Evolutionary conservation across 352 stramenopile species (phyloP), one percentile per base, ranked within the genome.

Genomic region (Phytophthora ohioensis): DNA sequence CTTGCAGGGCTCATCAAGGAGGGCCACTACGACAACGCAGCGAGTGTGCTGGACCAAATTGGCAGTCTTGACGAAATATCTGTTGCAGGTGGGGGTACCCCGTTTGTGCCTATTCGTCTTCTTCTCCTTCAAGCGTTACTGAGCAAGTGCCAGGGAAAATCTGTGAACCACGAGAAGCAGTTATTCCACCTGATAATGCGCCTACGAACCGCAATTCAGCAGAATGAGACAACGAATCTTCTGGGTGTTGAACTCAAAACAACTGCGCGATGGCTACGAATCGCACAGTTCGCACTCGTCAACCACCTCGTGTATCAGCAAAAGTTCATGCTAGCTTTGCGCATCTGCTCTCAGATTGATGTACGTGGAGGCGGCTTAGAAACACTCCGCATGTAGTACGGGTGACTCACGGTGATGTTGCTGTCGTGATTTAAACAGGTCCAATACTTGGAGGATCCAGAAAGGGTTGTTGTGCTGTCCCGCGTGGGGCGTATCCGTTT

Each of bases 1-100:
- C 81, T 95, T 61, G 85, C 85, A 5, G 87, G 82, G 1, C 74
- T 93, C 4, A 93, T 93, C 56, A 93, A 93, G 48, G 82, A 92
- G 21, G 84, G 84, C 9, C 83, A 91, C 41, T 91, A 92, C 52
- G 87, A 95, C 59, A 91, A 92, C 49, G 82, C 84, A 1, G 76
- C 85, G 21, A 91, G 81, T 55, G 75, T 92, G 17, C 67, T 95
- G 27, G 80, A 92, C 60, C 83, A 95, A 73, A 87, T 95, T 32
- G 87, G 84, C n/a, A 72, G 85, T 52, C 64, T 93, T 42, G 74
- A 87, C 36, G 79, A 86, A 30, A 47, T 79, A 60, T 62, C 51
- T 42, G n/a, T 56, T 10, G 60, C 57, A 10, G 52, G 42, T 35
- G 68, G 66, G 5, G 69, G 38, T 10, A 61, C 80, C 12, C 56